Conservation (phyloP, 1,284 basidiomycete species). For the Tilletia indica region DNA sequence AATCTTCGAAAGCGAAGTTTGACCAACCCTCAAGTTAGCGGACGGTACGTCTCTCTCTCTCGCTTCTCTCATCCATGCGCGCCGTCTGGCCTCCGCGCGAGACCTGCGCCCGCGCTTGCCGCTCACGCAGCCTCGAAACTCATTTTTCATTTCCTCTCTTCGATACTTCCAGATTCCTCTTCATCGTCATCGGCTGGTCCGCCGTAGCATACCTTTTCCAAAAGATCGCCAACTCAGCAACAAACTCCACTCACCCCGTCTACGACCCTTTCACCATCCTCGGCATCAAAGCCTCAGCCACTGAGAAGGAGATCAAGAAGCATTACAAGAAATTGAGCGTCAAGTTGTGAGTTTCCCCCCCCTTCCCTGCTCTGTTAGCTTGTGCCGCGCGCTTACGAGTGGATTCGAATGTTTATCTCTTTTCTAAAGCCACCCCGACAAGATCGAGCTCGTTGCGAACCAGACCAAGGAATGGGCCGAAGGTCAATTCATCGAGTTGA, state of each 20-base stretch:
- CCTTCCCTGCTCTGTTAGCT: too few species aligned
- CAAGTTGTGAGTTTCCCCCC: conserved; percentile 35
- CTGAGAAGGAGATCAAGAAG: conserved; percentile 91
- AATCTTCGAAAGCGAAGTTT: conserved; percentile 31
- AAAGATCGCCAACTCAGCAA: conserved; percentile 63
- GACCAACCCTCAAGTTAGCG: conserved; percentile 41
- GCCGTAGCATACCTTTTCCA: conserved; percentile 69
- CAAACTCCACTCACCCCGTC: conserved; percentile 56
- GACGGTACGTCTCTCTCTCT: conserved; percentile 19
- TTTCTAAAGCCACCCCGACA: conserved; percentile 76
- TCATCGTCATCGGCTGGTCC: conserved; percentile 71
- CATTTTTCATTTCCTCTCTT: neutral
- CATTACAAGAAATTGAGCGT: conserved; percentile 82
- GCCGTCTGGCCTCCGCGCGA: too few species aligned
- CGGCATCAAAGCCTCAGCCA: conserved; percentile 73
- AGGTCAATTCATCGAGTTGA: conserved; percentile 84
- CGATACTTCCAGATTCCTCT: conserved; percentile 24
- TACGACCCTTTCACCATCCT: conserved; percentile 96
- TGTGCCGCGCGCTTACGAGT: too few species aligned
- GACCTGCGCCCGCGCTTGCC: too few species aligned
- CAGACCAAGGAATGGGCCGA: conserved; percentile 87
- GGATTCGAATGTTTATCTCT: neutral
- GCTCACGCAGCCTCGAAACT: conserved; percentile 13
- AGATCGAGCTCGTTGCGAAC: conserved; percentile 76
- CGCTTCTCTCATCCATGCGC: too few species aligned